These are phyloP conservation scores for Sporobolomyces phaffii DNA, from an alignment of 768 basidiomycete genomes.

Conservation along the genomic window DNA sequence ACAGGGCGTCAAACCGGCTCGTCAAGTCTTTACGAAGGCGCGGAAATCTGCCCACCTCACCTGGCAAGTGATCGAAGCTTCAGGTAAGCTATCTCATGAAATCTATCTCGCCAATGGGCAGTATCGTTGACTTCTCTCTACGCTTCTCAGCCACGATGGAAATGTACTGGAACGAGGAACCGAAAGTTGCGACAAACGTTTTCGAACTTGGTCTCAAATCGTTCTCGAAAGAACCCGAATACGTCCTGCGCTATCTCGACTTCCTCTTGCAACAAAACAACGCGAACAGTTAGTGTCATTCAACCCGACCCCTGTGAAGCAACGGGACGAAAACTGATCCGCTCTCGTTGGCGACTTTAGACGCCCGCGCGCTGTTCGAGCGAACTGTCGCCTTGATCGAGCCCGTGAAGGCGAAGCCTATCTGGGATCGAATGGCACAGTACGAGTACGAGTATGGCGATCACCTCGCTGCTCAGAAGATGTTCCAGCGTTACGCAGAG, in stretches of 20 bases:
- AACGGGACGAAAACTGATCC: neutral
- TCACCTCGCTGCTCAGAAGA: constrained; percentile 74
- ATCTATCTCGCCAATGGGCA: neutral
- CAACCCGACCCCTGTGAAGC: neutral
- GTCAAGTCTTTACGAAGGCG: constrained; percentile 73
- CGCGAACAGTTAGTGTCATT: constrained; percentile 68
- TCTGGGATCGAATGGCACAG: constrained; percentile 94
- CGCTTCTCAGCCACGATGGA: constrained; percentile 72
- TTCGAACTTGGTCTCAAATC: constrained; percentile 86
- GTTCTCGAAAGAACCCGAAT: constrained; percentile 66
- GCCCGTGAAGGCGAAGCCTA: constrained; percentile 61
- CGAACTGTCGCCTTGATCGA: constrained; percentile 72
- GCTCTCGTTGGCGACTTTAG: constrained; percentile 50
- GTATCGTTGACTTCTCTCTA: neutral
- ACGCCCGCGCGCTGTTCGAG: constrained; percentile 93
- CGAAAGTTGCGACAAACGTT: constrained; percentile 74
- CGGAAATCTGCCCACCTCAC: constrained; percentile 56
- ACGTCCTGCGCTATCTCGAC: constrained; percentile 77
- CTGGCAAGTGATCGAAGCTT: constrained; percentile 92
- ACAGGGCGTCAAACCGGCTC: constrained; percentile 66
- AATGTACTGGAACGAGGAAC: constrained; percentile 77
- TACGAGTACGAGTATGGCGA: constrained; percentile 97
- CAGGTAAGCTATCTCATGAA: constrained; percentile 57
- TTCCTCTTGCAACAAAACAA: constrained; percentile 94
- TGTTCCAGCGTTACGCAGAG: constrained; percentile 82